A percentile compares a stretch with the other conserved stretches of the same genome.
These are phyloP conservation scores for Termitomyces heimii DNA, from an alignment of 768 basidiomycete species.

Conservation along the genomic window DNA sequence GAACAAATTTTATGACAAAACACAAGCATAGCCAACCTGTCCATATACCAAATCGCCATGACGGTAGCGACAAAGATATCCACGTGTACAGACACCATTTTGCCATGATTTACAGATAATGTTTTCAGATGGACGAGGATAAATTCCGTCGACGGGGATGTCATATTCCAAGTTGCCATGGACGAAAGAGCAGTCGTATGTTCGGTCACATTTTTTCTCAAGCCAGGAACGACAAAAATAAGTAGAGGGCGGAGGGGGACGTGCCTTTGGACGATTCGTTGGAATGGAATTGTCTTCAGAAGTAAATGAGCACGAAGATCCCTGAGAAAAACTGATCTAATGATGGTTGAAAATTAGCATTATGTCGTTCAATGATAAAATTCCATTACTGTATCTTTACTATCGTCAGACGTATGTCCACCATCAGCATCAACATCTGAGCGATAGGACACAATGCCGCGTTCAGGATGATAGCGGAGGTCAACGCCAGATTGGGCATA, in stretches of 20 bases:
- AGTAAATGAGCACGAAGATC: slow-evolving; percentile 7
- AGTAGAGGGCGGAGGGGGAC: slow-evolving; percentile 3
- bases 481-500: background rate
- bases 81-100: background rate
- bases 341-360: background rate
- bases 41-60: slow-evolving; percentile 7
- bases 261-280: background rate
- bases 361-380: background rate
- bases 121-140: background rate
- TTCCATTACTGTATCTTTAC: background rate
- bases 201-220: slow-evolving; percentile 15
- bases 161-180: slow-evolving; percentile 14
- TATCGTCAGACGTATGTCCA: slow-evolving; percentile 8
- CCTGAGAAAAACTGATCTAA: slow-evolving; percentile 2
- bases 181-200: slow-evolving; percentile 14
- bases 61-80: slow-evolving; percentile 3
- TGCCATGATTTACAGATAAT: background rate
- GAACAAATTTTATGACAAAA: background rate
- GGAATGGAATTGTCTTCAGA: background rate
- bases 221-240: slow-evolving; percentile 12
- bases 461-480: slow-evolving; percentile 5
- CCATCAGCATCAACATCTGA: background rate
- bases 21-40: background rate
- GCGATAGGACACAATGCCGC: background rate
- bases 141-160: slow-evolving; percentile 3